Evolutionary conservation across 768 basidiomycete genomes (phyloP), one percentile per base, ranked within the genome.

Genomic region (Lactarius sanguifluus): DNA sequence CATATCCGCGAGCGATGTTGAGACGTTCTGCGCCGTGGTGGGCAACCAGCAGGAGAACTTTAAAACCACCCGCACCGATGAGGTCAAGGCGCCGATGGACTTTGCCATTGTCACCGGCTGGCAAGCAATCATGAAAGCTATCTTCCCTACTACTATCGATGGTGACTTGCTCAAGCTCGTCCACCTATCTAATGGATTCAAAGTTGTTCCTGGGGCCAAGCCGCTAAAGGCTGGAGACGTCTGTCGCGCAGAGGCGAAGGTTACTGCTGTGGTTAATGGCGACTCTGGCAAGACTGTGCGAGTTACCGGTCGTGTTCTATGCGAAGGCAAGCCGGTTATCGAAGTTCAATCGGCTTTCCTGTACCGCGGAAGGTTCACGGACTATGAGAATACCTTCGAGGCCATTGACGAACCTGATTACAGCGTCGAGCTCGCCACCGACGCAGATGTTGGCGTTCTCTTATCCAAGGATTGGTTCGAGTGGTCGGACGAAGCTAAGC

Each of bases 71-170:
- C 84, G 94, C 64, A 88, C 82, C 57, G 81, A 82, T 28, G 81
- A 82, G 40, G 85, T 94, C 54, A 86, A 91, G 73, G 94, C 96
- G 2, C 97, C 97, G 0, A 96, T 99, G 93, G 96, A 98, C 79
- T 98, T 97, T 72, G 94, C 96, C 30, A 99, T 99, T 73, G 96
- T 98, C 59, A 89, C 95, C 47, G 96, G 96, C 56, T 99, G 97
- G 97, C 88, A 96, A 94, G 92, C 96, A n/a, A 98, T 99, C 78
- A 99, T 98, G 91, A 94, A 92, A 76, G 88, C 95, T 1, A 96
- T 98, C 78, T 99, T 99, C 87, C 97, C 97, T 7, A 75, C 82
- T 15, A 78, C 86, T 13, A 93, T 99, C 74, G 92, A 98, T 69
- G 97, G 96, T 1, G 96, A 99, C 76, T 79, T 98, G 18, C 82